phyloP scores from a whole-genome alignment of 352 stramenopile genomes.

The Peronospora destructor region DNA sequence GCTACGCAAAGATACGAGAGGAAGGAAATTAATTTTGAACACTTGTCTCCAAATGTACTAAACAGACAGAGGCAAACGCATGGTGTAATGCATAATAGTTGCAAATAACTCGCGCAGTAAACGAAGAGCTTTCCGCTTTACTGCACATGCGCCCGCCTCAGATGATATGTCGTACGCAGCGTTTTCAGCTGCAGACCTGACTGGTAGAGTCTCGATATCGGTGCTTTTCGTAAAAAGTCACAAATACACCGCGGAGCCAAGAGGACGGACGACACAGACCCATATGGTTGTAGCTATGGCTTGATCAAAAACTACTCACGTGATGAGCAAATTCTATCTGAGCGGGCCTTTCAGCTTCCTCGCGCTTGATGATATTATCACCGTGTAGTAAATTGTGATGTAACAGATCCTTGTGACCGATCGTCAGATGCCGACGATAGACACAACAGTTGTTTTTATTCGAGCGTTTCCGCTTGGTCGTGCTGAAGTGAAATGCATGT shows the following conservation, averaged over 20 bases:
- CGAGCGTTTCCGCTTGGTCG: slow-evolving; percentile 17
- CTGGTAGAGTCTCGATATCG: not conserved
- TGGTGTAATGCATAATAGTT: no score
- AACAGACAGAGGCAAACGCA: no score
- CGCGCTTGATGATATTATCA: slow-evolving; percentile 16
- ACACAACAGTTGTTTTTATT: slow-evolving; percentile 17
- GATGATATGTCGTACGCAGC: not conserved
- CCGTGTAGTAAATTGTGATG: no score
- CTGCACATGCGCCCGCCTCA: slow-evolving; percentile 9
- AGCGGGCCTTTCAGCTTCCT: slow-evolving; percentile 46
- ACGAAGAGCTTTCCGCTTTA: no score
- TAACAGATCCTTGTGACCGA: slow-evolving; percentile 41
- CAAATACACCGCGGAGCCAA: slow-evolving; percentile 39
- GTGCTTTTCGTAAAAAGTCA: slow-evolving; percentile 21
- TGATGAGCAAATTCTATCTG: slow-evolving; percentile 41
- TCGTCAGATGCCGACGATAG: slow-evolving; percentile 4
- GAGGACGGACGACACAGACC: slow-evolving; percentile 45
- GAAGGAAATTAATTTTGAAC: not conserved
- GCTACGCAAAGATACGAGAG: not conserved
- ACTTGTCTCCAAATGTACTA: not conserved
- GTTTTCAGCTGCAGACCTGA: not conserved
- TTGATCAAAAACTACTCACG: slow-evolving; percentile 29
- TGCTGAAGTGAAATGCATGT: no score
- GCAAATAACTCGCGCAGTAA: no score
- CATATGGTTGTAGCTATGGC: slow-evolving; percentile 59